Conservation (phyloP, 1,139 yeast species). For the Lodderomyces pseudojiufengensis region DNA sequence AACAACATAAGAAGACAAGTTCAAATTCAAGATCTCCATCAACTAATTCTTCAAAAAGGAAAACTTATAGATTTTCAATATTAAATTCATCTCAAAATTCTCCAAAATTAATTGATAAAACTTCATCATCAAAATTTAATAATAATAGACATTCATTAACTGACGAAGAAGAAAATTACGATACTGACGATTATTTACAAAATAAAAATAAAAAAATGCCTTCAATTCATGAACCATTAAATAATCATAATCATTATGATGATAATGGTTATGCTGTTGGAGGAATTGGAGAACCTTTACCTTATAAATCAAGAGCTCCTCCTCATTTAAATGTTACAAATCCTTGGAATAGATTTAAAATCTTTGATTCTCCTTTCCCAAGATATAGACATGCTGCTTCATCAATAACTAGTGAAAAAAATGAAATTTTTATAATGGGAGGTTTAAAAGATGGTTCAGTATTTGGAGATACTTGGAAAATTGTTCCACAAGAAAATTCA, state of each 20-base stretch:
- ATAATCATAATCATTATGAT: neutral
- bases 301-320: constrained; percentile 9
- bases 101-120: neutral
- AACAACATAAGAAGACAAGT: neutral
- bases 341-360: constrained; percentile 77
- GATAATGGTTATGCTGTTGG: no score
- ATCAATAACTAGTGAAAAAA: constrained; percentile 68
- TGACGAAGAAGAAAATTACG: neutral
- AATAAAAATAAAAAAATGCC: constrained; percentile 7
- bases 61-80: no score
- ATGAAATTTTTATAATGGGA: constrained; percentile 88
- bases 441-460: constrained; percentile 91
- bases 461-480: constrained; percentile 91
- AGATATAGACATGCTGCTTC: constrained; percentile 92
- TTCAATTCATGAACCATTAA: constrained; percentile 6
- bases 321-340: constrained; percentile 22
- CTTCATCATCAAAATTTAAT: neutral
- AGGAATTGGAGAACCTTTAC: neutral
- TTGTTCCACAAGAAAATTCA: constrained; percentile 39
- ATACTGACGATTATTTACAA: neutral
- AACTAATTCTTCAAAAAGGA: neutral
- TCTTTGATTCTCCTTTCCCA: constrained; percentile 84
- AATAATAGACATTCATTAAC: neutral
- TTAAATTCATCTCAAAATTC: neutral
- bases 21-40: constrained; percentile 1